Percentiles rank a stretch among this genome's conserved stretches.
These are phyloP conservation scores for Dryadomyces quercivorus DNA, from an alignment of 2,329 filamentous ascomycete genomes.

Conservation along the genomic window DNA sequence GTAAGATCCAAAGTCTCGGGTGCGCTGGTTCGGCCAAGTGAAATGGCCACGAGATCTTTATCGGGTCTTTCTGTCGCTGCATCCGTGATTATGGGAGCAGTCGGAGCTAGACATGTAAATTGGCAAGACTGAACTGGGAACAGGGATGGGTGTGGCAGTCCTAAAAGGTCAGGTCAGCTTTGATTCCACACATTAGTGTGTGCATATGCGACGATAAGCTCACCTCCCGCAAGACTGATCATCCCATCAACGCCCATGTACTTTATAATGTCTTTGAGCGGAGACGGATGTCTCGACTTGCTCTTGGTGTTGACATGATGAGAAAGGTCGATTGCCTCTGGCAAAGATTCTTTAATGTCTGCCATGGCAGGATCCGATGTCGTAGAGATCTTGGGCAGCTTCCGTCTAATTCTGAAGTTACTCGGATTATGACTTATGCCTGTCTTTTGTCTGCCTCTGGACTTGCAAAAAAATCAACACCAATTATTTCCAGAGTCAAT, in stretches of 20 bases:
- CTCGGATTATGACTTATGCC: too few species aligned
- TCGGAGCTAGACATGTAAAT: conserved; percentile 1
- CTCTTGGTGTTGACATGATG: conserved; percentile 20
- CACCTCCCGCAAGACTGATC: conserved; percentile 20
- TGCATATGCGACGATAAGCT: background rate
- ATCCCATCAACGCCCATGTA: conserved; percentile 22
- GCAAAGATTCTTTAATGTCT: background rate
- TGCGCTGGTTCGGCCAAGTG: background rate
- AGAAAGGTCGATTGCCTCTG: conserved; percentile 12
- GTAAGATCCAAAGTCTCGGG: conserved; percentile 1
- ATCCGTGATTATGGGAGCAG: background rate
- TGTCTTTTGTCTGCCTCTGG: background rate
- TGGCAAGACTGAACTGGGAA: conserved; percentile 13
- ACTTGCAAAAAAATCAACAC: background rate
- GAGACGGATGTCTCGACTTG: conserved; percentile 18
- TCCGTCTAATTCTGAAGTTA: too few species aligned
- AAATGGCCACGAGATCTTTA: background rate
- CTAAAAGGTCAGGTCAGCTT: conserved; percentile 4
- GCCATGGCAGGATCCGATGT: background rate
- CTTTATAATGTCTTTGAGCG: conserved; percentile 21
- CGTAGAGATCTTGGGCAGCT: too few species aligned
- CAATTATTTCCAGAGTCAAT: background rate
- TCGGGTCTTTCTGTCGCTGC: background rate
- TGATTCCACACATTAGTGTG: background rate
- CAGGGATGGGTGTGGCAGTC: conserved; percentile 18